Evolutionary conservation across 1,284 basidiomycete genomes (phyloP), one percentile per base, ranked within the genome.

Genomic region (Tremellales sp.): DNA sequence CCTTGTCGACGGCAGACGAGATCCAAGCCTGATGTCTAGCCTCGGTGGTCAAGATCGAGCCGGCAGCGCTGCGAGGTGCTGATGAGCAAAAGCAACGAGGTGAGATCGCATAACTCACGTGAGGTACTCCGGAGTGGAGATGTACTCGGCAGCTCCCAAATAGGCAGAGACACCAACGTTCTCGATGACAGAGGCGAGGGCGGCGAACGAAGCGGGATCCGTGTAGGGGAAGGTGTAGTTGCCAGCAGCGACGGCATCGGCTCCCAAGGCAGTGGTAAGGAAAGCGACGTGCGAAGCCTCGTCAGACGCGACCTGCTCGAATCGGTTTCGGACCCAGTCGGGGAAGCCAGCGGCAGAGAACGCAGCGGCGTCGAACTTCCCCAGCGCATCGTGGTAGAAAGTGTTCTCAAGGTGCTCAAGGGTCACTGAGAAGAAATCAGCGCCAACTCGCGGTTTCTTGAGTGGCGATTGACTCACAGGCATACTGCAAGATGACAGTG

Each of bases 21-120:
- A 63, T 33, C 56, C 61, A 66, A 18, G 61, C 52, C 67, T 87
- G 84, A 65, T 90, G 87, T 46, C 88, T 82, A 22, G 86, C 84
- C 66, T 91, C 87, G 44, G 86, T 77, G 32, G 63, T 47, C 41
- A 61, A 55, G 54, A 65, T 65, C 32, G 52, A 41, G 16, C 45
- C 63, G 34, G 63, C 63, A 25, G 81, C 78, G 43, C n/a, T n/a
- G n/a, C n/a, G n/a, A n/a, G n/a, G n/a, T n/a, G n/a, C n/a, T n/a
- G n/a, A n/a, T n/a, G n/a, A 25, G 5, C 16, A 5, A 4, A 12
- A 37, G 32, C 36, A 22, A 44, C 43, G 18, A 25, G 22, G 9
- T 24, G 38, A 25, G 27, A 24, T 13, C 21, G 27, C 14, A 19
- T 25, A 25, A 25, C 38, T 14, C 79, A 77, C 42, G 79, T 79